These are phyloP conservation scores for Cylindrodendrum hubeiense DNA, from an alignment of 2,329 filamentous ascomycete species.

Conservation along the genomic window DNA sequence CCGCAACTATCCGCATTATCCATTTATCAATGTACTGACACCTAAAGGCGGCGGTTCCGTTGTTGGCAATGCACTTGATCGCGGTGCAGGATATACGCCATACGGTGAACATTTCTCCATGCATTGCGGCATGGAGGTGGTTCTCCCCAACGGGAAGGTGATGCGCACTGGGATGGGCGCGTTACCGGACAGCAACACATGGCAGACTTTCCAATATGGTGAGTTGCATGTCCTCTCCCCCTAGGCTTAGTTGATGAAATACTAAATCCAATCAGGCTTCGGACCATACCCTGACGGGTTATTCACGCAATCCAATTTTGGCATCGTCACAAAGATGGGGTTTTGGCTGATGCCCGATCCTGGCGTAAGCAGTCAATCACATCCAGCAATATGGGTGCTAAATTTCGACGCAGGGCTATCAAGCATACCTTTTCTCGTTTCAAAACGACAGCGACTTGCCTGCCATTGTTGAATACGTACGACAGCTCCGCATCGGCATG, in stretches of 20 bases:
- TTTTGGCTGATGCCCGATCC: conserved; percentile 20
- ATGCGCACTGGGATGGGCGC: conserved; percentile 26
- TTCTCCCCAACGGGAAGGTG: conserved; percentile 20
- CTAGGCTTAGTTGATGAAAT: neutral
- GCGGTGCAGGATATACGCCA: conserved; percentile 21
- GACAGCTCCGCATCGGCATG: conserved; percentile 8
- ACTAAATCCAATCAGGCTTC: neutral
- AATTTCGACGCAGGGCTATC: conserved; percentile 6
- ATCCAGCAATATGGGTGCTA: no score
- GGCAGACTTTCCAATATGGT: conserved; percentile 26
- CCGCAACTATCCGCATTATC: neutral
- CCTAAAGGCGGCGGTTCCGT: conserved; percentile 14
- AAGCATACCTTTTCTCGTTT: conserved; percentile 23
- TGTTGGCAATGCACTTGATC: conserved; percentile 20
- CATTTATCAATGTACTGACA: neutral
- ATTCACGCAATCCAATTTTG: conserved; percentile 22
- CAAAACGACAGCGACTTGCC: conserved; percentile 13
- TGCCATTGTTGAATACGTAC: conserved; percentile 14
- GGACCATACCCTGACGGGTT: conserved; percentile 21
- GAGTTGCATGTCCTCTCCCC: neutral
- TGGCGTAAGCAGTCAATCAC: neutral
- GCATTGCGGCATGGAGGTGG: conserved; percentile 26
- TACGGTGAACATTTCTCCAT: conserved; percentile 21
- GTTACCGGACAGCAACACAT: conserved; percentile 25
- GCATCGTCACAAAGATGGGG: conserved; percentile 26